Evolutionary conservation across 352 stramenopile genomes (phyloP), one percentile per base, ranked within the genome.

Genomic region (Globisporangium rhizosaccharum): DNA sequence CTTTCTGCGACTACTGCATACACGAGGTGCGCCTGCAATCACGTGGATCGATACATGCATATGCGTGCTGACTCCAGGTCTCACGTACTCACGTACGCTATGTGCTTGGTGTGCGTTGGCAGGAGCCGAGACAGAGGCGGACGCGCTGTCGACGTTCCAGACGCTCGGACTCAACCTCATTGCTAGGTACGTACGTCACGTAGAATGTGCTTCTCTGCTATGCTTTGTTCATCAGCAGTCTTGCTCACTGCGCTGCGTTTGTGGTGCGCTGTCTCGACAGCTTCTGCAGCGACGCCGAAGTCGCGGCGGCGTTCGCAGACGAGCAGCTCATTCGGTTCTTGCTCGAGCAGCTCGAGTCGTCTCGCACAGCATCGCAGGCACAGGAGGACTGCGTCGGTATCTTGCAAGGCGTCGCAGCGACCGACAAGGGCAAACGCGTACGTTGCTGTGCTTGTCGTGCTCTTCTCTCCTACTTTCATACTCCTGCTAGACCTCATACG

Each of bases 131-230:
- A 66, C 72, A 18, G 66, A 81, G 25, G 65, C 76, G 2, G 53
- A 73, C 36, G 64, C 51, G 15, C 62, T 91, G 46, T 92, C 83
- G 26, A 78, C 82, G 9, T 94, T 90, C 58, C 85, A 90, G 62
- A 77, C 59, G 15, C 71, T 94, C 1, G 85, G 82, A 9, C 70
- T 94, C 39, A 92, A 88, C 23, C 70, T 94, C 41, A 92, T 94
- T 49, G 81, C 85, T 18, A 92, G 77, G 82, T 92, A 46, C 25
- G 33, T 49, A 30, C 20, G n/a, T 50, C 33, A 39, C 33, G 28
- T 6, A 33, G 28, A 1, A 33, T 6, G 3, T 33, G 28, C 28
- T 33, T 33, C 28, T 33, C 28, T 33, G 28, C 28, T 33, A 0
- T 33, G 28, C 28, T 33, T 33, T 33, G 28, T 7, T 33, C 28